Base-by-base conservation (phyloP, 345 rosid species). In the Garcia nutans region DNA sequence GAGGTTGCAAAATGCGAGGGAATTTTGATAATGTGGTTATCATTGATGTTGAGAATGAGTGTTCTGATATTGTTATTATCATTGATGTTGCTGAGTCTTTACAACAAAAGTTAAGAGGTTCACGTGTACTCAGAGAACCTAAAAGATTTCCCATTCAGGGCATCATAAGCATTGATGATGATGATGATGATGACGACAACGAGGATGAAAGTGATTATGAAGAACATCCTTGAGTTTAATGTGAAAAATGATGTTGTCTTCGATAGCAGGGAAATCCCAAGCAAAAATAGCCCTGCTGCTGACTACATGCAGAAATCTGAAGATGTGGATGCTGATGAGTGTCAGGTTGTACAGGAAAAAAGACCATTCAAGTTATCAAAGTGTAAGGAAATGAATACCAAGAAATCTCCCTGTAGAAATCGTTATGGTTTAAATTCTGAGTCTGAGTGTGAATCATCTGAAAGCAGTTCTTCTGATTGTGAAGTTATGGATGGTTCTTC, bases 121-220 rank as follows among this genome's bases (percentile, higher is more conserved):
- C 91, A 0, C 68, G 73, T 72, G 83, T 78, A 31, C 71, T 76
- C 19, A 54, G 82, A 74, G 76, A 71, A 31, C 78, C 82, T 52
- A 79, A 83, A 57, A 76, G 75, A 24, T 76, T 81, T 45, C 77
- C 86, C 69, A 79, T 77, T 77, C 78, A 47, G 16, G 76, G 76
- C 15, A 81, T 94, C 47, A 87, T 94, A 76, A 81, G 87, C 80
- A 83, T 94, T 82, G 96, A 92, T 37, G 97, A 94, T 10, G 93
- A 84, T 26, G 89, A 79, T 31, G 77, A 37, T 5, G 41, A 37
- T 37, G 41, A 33, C 81, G 96, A 92, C 24, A 96, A 94, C 6
- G 93, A 82, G 19, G 89, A 79, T 23, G 77, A 58, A 79, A 1
- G 76, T 70, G 62, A 80, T 73, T 72, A 71, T 72, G 80, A 20